Evolutionary conservation across 2,329 filamentous ascomycete genomes (phyloP).

Genomic region (Fusarium lyarnte): DNA sequence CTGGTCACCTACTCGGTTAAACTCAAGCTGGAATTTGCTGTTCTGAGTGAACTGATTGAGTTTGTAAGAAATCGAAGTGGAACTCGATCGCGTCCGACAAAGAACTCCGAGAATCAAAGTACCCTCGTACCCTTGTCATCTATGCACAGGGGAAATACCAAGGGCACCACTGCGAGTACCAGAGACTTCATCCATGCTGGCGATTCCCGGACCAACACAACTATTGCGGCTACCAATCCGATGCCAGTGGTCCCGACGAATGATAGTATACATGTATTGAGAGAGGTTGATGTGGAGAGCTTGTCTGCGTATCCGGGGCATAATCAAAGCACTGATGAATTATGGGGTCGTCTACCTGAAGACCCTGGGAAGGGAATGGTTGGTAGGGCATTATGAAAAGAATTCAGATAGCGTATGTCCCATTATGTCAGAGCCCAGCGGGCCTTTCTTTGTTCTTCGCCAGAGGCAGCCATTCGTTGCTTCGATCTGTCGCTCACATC

Average conservation of each 20-base stretch:
- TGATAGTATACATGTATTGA: conserved; percentile 22
- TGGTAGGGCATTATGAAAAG: neutral
- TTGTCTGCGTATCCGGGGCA: neutral
- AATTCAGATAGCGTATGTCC: too few species aligned
- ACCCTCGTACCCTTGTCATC: conserved; percentile 17
- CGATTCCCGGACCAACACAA: neutral
- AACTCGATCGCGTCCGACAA: neutral
- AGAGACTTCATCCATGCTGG: neutral
- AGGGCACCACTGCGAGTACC: neutral
- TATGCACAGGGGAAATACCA: neutral
- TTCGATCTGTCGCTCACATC: too few species aligned
- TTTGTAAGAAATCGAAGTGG: conserved; percentile 42
- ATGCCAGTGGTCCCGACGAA: neutral
- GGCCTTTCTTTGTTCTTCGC: too few species aligned
- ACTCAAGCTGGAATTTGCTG: conserved; percentile 50
- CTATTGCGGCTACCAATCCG: neutral
- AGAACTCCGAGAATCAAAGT: neutral
- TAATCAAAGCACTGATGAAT: conserved; percentile 21
- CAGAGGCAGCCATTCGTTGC: too few species aligned
- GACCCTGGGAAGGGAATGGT: neutral
- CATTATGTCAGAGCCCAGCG: neutral
- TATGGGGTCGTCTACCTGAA: neutral
- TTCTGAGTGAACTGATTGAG: conserved; percentile 49
- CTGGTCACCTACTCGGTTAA: conserved; percentile 50
- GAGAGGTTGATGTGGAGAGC: conserved; percentile 27